Evolutionary conservation across 2,329 filamentous ascomycete species (phyloP).

Genomic region (Pseudogymnoascus verrucosus): DNA sequence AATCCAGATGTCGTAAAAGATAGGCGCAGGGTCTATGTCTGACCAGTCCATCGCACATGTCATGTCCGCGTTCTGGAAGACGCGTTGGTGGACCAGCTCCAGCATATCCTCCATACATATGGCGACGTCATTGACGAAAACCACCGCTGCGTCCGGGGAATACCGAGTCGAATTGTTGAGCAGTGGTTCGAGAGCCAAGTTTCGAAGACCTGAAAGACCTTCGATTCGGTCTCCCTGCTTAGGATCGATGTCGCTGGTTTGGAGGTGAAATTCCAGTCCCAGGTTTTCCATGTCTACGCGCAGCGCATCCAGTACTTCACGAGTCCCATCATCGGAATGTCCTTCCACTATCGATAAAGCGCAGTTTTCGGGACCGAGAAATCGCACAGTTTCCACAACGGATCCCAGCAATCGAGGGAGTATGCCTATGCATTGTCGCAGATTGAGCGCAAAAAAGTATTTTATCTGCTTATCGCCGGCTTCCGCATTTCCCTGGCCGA

Average conservation of each 20-base stretch:
- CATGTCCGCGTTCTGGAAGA: conserved; percentile 42
- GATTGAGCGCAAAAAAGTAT: conserved; percentile 47
- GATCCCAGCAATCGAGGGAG: conserved; percentile 45
- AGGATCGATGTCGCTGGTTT: conserved; percentile 37
- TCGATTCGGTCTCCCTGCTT: conserved; percentile 36
- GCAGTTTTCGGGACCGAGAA: conserved; percentile 43
- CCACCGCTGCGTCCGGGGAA: conserved; percentile 34
- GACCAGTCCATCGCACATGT: conserved; percentile 54
- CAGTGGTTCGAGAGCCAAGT: conserved; percentile 43
- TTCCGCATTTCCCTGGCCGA: neutral
- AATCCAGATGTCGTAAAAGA: conserved; percentile 52
- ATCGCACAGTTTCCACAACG: conserved; percentile 41
- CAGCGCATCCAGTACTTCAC: conserved; percentile 39
- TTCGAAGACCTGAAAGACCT: conserved; percentile 43
- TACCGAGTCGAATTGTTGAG: conserved; percentile 21
- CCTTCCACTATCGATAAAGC: conserved; percentile 49
- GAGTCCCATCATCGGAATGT: conserved; percentile 46
- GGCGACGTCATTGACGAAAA: conserved; percentile 49
- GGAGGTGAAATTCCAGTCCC: conserved; percentile 36
- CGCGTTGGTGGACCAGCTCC: conserved; percentile 44
- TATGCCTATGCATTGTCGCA: conserved; percentile 37
- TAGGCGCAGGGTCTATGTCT: conserved; percentile 34
- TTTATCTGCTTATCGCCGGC: conserved; percentile 25
- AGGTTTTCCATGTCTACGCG: conserved; percentile 31
- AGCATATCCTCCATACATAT: conserved; percentile 49